Base-by-base conservation (phyloP, 2,329 filamentous ascomycete genomes). In the Fusarium pseudoanthophilum region DNA sequence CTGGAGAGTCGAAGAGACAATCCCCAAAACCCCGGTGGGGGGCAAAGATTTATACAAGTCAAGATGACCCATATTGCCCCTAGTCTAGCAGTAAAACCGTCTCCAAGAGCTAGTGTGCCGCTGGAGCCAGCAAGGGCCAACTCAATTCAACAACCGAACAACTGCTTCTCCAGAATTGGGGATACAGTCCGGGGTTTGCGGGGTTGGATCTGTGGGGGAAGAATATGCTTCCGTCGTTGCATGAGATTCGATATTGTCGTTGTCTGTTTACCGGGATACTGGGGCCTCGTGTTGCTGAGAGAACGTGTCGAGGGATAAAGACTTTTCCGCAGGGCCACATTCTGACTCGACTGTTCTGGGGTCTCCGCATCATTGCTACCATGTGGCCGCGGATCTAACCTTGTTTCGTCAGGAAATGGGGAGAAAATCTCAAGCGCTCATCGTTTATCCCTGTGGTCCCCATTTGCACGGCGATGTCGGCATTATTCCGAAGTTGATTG, bases 111-210 rank as follows among this genome's bases (percentile, higher is more conserved):
- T 70, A 69, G 67, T 62, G 71, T 62, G 51, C 39, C 32, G 36
- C 53, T 43, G 53, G 53, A 28, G 32, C 58, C 46, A 66, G 39
- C 37, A 61, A 61, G 45, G 37, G 32, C 52, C 56, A 46, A 60
- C 60, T 73, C 58, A 62, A 71, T 55, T 14, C 57, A 64, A 53
- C 65, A 45, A 32, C 65, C 39, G 20, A 39, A 66, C 46, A 40
- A 65, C 36, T 62, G 55, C 49, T 63, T 64, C 66, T 71, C 76
- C 73, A 71, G 51, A 62, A 59, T 42, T 72, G 60, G 69, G 67
- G 75, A 64, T 56, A 30, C 46, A 77, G 74, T 77, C 74, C 68
- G 76, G 76, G 76, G 76, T 77, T 77, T 75, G 75, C 72, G 76
- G 76, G 76, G 76, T 64, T 64, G 62, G 42, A 70, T 74, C 46